Base-by-base conservation (phyloP, 352 stramenopile species). In the Pythium aquatile region DNA sequence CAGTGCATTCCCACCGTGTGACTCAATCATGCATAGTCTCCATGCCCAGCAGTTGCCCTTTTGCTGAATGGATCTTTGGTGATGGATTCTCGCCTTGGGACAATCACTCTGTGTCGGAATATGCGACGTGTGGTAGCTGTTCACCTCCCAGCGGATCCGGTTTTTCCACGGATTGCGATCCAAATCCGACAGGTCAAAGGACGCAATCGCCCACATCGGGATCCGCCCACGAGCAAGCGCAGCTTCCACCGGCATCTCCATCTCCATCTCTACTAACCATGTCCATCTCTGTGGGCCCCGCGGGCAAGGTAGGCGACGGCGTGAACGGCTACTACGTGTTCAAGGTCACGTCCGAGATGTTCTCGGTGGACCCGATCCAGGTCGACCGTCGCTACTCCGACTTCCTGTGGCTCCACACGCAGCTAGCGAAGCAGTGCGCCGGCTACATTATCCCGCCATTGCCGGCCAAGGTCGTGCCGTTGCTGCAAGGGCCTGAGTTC, bases 311-410 rank as follows among this genome's bases (percentile, higher is more conserved):
- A 29, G 85, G 85, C 53, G 85, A 94, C 46, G 83, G 85, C 67
- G 85, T 94, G n/a, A 92, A 93, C 73, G 74, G 78, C 40, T 90
- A 91, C 69, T 87, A 86, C 61, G 83, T 94, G 30, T 94, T 87
- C 77, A 89, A 85, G 54, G 75, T 94, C 66, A 81, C 79, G 54
- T 91, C 83, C 51, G 66, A 76, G 44, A 75, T 76, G 17, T 70
- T 81, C 55, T 72, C 72, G 4, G 59, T 78, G 8, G 62, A 73
- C 9, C 56, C 72, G 40, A 63, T 70, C 9, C 59, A 81, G 29
- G 85, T 94, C n/a, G 83, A 94, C 61, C 83, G 83, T 39, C 83
- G 85, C 49, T 94, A 93, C 73, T 91, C 83, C 63, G 85, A 94
- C 71, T 94, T 94, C 69, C 72, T 90, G 33, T 94, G 85, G 85